Evolutionary conservation across 1,284 basidiomycete genomes (phyloP), one percentile per base, ranked within the genome.

Genomic region (Paramarasmius palmivorus): DNA sequence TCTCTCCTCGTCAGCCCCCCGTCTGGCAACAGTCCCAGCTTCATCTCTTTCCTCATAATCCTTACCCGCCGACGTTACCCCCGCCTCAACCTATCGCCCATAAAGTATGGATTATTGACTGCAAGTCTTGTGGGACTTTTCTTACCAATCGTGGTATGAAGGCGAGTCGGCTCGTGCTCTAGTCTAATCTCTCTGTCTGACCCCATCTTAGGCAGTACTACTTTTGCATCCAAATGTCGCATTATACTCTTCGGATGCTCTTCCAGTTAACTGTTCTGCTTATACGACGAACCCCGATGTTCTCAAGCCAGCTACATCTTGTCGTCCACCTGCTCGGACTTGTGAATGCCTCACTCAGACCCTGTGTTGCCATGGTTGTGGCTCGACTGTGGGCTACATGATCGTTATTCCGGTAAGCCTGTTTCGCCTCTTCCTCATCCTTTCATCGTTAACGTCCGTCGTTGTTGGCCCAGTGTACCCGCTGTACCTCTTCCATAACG

Each of bases 101-200:
- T 70, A 86, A 88, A 67, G 90, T 93, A 52, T 93, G 89, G 80
- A 81, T 90, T 29, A 71, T 93, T 52, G 86, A 90, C 66, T 93
- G 92, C 71, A 84, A 78, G 59, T 77, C 82, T 17, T 93, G 91
- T 66, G 76, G 78, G 34, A 81, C 76, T 42, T 93, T 93, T 66
- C 69, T 93, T 45, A 89, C 89, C 17, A 92, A 93, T 67, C 81
- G 92, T 17, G 91, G 86, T 47, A 93, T 93, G 91, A 90, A 90
- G 78, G 88, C 83, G 60, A 64, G 76, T 72, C 22, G 44, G 45
- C 35, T 50, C 36, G 46, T 55, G 41, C 34, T 35, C 52, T 46
- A 46, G 25, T 45, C 32, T 56, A 26, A 39, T 37, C 35, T 52
- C 19, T 50, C 47, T 55, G 41, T 44, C 46, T 35, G 38, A 58